Conservation (phyloP, 73 alveolate genomes). For the Paraurostyla sp. region DNA sequence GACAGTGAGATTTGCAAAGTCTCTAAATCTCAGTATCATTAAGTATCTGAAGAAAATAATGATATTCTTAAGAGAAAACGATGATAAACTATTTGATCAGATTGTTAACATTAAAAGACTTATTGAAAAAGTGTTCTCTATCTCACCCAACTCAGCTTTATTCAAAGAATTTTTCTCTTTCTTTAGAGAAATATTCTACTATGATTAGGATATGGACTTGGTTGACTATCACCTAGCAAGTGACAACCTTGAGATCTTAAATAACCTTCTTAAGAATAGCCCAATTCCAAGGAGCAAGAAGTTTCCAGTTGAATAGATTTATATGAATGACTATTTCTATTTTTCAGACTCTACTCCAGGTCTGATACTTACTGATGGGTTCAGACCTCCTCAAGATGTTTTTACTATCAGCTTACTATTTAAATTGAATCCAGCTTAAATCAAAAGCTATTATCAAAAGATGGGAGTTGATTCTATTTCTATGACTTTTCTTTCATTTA, state of each 20-base stretch:
- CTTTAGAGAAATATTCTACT: constrained; percentile 46
- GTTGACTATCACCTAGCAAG: constrained; percentile 21
- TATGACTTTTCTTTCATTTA: background rate
- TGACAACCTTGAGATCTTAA: constrained; percentile 36
- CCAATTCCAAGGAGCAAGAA: background rate
- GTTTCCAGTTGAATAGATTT: background rate
- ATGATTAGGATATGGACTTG: constrained; percentile 44
- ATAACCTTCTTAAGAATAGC: constrained; percentile 3
- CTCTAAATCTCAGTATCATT: background rate
- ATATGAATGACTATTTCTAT: constrained; percentile 15
- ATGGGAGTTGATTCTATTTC: background rate
- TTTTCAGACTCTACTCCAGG: constrained; percentile 48
- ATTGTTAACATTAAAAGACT: background rate
- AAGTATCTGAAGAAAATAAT: constrained; percentile 19
- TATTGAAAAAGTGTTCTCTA: background rate
- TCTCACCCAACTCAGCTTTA: background rate
- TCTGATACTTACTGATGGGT: background rate
- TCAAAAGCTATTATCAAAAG: background rate
- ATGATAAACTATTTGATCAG: background rate
- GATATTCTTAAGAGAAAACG: constrained; percentile 10
- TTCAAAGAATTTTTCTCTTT: constrained; percentile 29
- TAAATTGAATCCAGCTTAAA: background rate
- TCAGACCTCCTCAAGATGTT: background rate
- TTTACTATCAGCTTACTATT: background rate
- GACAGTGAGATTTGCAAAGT: background rate